phyloP scores from a whole-genome alignment of 2,329 filamentous ascomycete species.

The Delphinella strobiligena region DNA sequence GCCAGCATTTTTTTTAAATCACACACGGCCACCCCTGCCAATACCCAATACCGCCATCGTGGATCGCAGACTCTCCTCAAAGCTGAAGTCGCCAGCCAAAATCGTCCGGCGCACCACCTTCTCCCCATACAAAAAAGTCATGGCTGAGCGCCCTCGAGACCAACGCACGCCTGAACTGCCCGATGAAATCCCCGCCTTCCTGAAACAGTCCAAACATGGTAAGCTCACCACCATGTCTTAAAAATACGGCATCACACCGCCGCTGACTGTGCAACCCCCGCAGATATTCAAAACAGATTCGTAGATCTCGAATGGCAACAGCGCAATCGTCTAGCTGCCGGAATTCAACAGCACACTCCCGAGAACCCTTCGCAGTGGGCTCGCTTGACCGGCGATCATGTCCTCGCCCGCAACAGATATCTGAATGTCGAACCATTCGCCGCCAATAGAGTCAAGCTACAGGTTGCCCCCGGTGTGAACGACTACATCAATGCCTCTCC shows the following conservation, averaged over 20 bases:
- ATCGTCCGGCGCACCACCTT: constrained; percentile 6
- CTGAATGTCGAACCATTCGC: constrained; percentile 82
- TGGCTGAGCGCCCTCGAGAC: neutral
- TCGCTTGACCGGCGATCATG: constrained; percentile 44
- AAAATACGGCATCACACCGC: constrained; percentile 19
- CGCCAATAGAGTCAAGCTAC: constrained; percentile 70
- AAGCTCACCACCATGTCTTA: constrained; percentile 17
- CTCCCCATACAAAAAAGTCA: constrained; percentile 3
- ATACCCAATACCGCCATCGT: neutral
- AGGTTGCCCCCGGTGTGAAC: constrained; percentile 54
- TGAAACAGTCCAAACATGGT: constrained; percentile 38
- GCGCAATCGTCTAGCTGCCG: constrained; percentile 40
- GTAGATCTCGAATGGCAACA: constrained; percentile 50
- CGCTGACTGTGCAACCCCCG: constrained; percentile 2
- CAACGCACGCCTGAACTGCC: neutral
- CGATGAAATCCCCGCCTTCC: constrained; percentile 40
- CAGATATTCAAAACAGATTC: constrained; percentile 50
- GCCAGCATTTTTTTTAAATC: too few species aligned
- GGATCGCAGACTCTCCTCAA: neutral
- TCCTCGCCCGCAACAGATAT: constrained; percentile 66
- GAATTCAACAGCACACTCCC: constrained; percentile 17
- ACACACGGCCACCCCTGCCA: neutral
- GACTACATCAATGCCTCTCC: constrained; percentile 43
- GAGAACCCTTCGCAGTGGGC: constrained; percentile 40
- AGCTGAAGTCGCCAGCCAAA: neutral